phyloP scores from a whole-genome alignment of 2,329 filamentous ascomycete genomes.

The Scytalidium sp. region DNA sequence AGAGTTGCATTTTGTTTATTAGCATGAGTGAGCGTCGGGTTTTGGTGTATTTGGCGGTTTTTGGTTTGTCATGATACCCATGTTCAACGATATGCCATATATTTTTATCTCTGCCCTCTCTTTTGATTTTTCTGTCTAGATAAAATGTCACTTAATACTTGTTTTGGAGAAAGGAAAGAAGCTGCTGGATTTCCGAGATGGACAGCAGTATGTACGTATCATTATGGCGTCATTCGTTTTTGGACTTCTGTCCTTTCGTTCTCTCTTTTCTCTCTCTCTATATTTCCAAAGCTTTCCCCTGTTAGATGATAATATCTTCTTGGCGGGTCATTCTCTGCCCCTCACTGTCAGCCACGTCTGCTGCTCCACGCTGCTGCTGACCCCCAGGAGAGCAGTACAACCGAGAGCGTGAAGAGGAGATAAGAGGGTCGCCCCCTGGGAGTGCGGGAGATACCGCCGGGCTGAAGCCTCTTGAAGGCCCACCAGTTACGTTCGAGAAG shows the following conservation, averaged over 20 bases:
- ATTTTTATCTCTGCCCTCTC: no score
- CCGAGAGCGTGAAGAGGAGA: not conserved
- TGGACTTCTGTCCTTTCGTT: not conserved
- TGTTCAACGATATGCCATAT: not conserved
- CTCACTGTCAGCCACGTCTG: not conserved
- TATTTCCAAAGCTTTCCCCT: not conserved
- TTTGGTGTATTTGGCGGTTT: not conserved
- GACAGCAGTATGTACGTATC: not conserved
- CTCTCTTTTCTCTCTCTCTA: not conserved
- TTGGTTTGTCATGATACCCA: not conserved
- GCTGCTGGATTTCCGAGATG: not conserved
- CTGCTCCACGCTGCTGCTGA: not conserved
- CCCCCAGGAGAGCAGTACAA: no score
- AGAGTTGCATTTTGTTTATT: not conserved
- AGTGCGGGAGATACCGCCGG: not conserved
- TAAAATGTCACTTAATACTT: not conserved
- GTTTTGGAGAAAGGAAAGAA: not conserved
- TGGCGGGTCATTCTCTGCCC: not conserved
- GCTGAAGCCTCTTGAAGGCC: not conserved
- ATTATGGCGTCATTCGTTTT: not conserved
- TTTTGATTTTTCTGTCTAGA: not conserved
- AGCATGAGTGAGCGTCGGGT: not conserved
- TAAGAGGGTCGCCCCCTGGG: not conserved
- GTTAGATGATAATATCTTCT: not conserved
- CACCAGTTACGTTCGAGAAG: not conserved